Conservation (phyloP, 768 basidiomycete species). For the Royoungia palumana region DNA sequence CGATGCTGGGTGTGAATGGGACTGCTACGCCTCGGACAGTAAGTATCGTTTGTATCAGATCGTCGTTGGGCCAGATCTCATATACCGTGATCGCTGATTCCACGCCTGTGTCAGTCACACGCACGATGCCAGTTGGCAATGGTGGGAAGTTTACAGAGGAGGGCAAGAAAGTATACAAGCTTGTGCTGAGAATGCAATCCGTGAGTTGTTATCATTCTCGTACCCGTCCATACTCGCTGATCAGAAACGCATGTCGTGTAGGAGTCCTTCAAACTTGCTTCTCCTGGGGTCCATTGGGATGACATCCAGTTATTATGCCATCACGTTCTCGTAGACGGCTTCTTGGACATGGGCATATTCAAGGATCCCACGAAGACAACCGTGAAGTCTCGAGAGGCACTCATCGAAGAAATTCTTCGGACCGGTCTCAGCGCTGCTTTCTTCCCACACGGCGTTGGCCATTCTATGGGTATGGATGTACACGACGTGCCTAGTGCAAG, state of each 20-base stretch:
- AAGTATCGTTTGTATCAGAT: conserved; percentile 18
- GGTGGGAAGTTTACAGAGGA: conserved; percentile 84
- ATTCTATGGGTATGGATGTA: conserved; percentile 90
- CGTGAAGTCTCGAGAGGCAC: conserved; percentile 13
- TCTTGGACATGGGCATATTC: conserved; percentile 85
- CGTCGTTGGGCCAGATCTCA: background rate
- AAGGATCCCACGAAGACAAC: conserved; percentile 42
- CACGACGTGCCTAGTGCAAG: conserved; percentile 87
- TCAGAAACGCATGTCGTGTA: conserved; percentile 31
- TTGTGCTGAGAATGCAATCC: conserved; percentile 89
- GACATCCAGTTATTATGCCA: conserved; percentile 82
- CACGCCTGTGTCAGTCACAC: conserved; percentile 51
- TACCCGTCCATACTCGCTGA: background rate
- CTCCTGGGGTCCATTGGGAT: conserved; percentile 89
- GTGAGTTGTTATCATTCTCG: conserved; percentile 34
- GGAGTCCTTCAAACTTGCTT: conserved; percentile 66
- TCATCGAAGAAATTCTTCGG: conserved; percentile 55
- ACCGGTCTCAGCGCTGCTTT: conserved; percentile 81
- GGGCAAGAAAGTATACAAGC: conserved; percentile 76
- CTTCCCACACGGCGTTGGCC: conserved; percentile 93
- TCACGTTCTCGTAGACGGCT: conserved; percentile 73
- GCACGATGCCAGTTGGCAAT: conserved; percentile 92
- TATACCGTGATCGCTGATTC: background rate
- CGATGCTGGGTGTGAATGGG: conserved; percentile 93
- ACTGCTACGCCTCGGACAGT: conserved; percentile 64